Base-by-base conservation (phyloP, 1,284 basidiomycete genomes). In the Tilletia horrida region DNA sequence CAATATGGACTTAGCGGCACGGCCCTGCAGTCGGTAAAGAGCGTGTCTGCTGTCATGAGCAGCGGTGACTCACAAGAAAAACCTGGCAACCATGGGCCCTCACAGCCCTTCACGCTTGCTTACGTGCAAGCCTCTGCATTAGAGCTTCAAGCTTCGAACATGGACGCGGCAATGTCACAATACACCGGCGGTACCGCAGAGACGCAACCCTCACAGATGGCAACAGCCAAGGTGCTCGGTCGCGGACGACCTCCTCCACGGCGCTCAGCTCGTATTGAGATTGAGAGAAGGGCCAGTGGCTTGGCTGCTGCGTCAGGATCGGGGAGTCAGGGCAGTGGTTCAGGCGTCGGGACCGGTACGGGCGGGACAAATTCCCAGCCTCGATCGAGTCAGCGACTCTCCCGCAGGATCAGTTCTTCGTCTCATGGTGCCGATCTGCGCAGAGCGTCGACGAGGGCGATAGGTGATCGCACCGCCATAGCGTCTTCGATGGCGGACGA, bases 41-140 rank as follows among this genome's bases (percentile, higher is more conserved):
- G 70, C 3, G 70, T 67, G 9, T 67, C 67, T 2, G 67, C 73
- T 11, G 35, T 71, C 29, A 68, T 74, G 18, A 69, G 71, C 13
- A 55, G 61, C 11, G 47, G 66, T 3, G 71, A 59, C 27, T 59
- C 31, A 2, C 55, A 40, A 13, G 8, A 7, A 14, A 8, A 29
- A 29, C 4, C 16, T 48, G 7, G 45, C 45, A 48, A 4, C 18
- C 16, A 23, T n/a, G 4, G 6, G 16, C 11, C 11, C 35, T 40
- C 35, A 40, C 35, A 40, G 35, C 6, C 35, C 4, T 40, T 11
- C 35, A 40, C 35, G 11, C 35, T 40, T 4, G 35, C 35, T 40
- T 40, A 6, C 11, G 21, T n/a, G 16, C 55, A 59, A 40, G 55
- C 6, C n/a, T 31, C 31, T 29, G 55, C 31, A 18, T 4, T 27